Conservation (phyloP, 2,329 filamentous ascomycete genomes). For the Fusarium liriodendri region DNA sequence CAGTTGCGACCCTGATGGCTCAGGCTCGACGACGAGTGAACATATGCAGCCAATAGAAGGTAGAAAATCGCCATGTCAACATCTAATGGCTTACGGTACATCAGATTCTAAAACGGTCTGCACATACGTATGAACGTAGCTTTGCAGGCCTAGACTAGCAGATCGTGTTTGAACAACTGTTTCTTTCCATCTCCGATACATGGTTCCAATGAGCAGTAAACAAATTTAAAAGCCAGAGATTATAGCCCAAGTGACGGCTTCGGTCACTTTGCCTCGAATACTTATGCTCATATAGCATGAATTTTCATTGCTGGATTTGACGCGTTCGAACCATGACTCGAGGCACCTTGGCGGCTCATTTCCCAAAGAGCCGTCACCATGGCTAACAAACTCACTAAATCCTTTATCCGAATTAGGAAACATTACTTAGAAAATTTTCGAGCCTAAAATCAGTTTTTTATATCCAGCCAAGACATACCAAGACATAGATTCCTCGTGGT, state of each 20-base stretch:
- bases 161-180: background rate
- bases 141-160: background rate
- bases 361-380: background rate
- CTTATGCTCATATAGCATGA: background rate
- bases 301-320: background rate
- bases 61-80: background rate
- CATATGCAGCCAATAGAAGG: background rate
- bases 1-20: background rate
- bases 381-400: background rate
- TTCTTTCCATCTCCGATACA: background rate
- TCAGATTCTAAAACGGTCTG: too few species aligned
- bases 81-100: background rate
- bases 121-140: background rate
- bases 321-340: background rate
- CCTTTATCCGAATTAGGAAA: background rate
- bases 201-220: too few species aligned
- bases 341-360: background rate
- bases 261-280: background rate
- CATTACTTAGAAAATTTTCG: background rate
- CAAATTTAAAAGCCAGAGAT: too few species aligned
- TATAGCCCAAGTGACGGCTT: too few species aligned
- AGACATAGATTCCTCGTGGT: background rate
- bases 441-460: background rate
- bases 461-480: background rate
- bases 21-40: background rate